Conservation (phyloP, 257 asterid genomes). For the Leptodermis oblonga region DNA sequence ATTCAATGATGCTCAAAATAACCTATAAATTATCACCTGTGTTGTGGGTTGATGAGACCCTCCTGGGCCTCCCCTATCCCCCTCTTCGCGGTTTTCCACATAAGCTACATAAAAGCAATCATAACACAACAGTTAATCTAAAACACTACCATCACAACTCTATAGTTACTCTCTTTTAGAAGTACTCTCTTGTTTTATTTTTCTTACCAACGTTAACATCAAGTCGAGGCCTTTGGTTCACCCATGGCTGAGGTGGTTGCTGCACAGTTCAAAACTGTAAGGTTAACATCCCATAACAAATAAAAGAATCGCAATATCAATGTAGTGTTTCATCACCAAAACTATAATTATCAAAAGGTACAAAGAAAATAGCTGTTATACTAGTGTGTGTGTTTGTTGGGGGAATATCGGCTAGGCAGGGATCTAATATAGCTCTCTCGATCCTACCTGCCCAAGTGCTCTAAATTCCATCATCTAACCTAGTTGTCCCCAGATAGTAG, state of each 20-base stretch:
- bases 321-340: not conserved
- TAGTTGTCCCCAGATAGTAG: not conserved
- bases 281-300: constrained; percentile 14
- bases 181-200: constrained; percentile 2
- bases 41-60: constrained; percentile 70
- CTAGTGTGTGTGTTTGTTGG: too few relatives aligned
- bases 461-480: not conserved
- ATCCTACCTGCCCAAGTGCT: not conserved
- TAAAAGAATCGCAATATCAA: constrained; percentile 7
- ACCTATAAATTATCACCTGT: constrained; percentile 49
- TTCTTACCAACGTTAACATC: constrained; percentile 93
- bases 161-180: not conserved
- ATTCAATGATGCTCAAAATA: not conserved
- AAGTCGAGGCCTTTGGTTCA: constrained; percentile 81
- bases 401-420: not conserved
- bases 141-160: not conserved
- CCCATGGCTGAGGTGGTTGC: constrained; percentile 87
- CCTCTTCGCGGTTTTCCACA: constrained; percentile 83
- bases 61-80: constrained; percentile 69
- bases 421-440: not conserved
- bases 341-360: not conserved
- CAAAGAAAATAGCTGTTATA: not conserved
- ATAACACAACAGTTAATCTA: constrained; percentile 3
- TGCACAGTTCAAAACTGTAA: constrained; percentile 33
- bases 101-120: constrained; percentile 52